Evolutionary conservation across 768 basidiomycete species (phyloP).

Genomic region (Termitomyces sp.): DNA sequence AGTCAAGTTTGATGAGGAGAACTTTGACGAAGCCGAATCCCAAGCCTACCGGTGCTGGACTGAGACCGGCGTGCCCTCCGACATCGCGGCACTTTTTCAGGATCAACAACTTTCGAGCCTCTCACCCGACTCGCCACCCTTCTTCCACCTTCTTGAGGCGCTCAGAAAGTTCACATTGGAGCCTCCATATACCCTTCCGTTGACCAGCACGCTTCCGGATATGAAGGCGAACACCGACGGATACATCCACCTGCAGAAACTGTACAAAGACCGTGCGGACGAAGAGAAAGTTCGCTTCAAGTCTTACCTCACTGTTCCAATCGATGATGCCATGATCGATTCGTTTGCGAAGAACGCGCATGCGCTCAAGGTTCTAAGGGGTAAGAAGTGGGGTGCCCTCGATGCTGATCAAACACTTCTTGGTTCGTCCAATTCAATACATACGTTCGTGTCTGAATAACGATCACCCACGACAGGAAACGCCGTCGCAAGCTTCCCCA

Average conservation of each 20-base stretch:
- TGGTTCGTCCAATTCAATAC: slow-evolving; percentile 20
- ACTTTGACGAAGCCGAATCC: slow-evolving; percentile 90
- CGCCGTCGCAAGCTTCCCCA: slow-evolving; percentile 36
- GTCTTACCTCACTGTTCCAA: slow-evolving; percentile 36
- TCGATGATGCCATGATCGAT: slow-evolving; percentile 55
- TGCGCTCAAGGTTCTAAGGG: slow-evolving; percentile 60
- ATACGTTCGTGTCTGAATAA: neutral
- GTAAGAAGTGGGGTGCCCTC: slow-evolving; percentile 54
- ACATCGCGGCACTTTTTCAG: slow-evolving; percentile 58
- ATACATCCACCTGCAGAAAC: slow-evolving; percentile 79
- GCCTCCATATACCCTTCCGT: slow-evolving; percentile 61
- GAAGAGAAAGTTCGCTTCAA: slow-evolving; percentile 60
- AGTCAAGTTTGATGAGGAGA: slow-evolving; percentile 86
- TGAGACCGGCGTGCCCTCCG: slow-evolving; percentile 53
- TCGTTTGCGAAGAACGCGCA: slow-evolving; percentile 79
- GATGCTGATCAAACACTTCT: slow-evolving; percentile 45
- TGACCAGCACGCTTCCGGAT: slow-evolving; percentile 87
- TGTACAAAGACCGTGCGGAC: slow-evolving; percentile 77
- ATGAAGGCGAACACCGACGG: slow-evolving; percentile 88
- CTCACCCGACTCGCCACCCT: slow-evolving; percentile 49
- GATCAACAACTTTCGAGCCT: slow-evolving; percentile 45
- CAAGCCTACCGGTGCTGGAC: slow-evolving; percentile 84
- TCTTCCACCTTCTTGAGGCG: slow-evolving; percentile 75
- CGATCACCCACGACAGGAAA: slow-evolving; percentile 28
- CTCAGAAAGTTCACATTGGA: slow-evolving; percentile 60